A percentile compares a stretch with the other conserved stretches of the same genome.
phyloP scores from a whole-genome alignment of 1,284 basidiomycete genomes.

The Cryptococcus amylolentus region DNA sequence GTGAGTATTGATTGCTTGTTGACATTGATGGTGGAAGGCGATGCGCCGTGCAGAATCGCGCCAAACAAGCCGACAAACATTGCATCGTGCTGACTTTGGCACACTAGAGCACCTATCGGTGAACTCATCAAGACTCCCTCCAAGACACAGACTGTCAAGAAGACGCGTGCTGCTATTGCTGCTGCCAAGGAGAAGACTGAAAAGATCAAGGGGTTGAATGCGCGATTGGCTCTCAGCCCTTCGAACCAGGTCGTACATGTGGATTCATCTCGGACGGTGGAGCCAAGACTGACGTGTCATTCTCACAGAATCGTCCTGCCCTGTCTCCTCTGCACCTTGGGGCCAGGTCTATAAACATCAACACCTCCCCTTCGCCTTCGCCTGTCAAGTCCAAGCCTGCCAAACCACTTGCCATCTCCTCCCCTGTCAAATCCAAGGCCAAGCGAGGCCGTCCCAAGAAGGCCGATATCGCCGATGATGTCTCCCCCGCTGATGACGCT shows the following conservation, averaged over 20 bases:
- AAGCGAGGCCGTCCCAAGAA: constrained; percentile 8
- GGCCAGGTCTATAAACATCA: constrained; percentile 21
- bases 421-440: constrained; percentile 4
- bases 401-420: constrained; percentile 3
- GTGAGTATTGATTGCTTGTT: constrained; percentile 13
- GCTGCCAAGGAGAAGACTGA: constrained; percentile 36
- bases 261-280: not conserved
- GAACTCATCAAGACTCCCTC: constrained; percentile 50
- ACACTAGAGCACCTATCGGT: constrained; percentile 37
- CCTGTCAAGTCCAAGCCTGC: constrained; percentile 7
- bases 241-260: constrained; percentile 15
- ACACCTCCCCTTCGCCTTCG: constrained; percentile 7
- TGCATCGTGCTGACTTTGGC: constrained; percentile 1
- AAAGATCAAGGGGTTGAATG: constrained; percentile 34
- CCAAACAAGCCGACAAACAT: not conserved
- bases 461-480: constrained; percentile 1
- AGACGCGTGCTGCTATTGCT: constrained; percentile 39
- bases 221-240: constrained; percentile 31
- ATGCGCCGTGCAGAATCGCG: not conserved
- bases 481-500: not conserved
- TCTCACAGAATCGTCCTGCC: constrained; percentile 16
- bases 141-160: constrained; percentile 44
- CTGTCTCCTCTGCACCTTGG: constrained; percentile 39
- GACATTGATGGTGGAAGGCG: not conserved
- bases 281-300: not conserved